These are phyloP conservation scores for Penicillium carneum DNA, from an alignment of 2,329 filamentous ascomycete species.

Conservation along the genomic window DNA sequence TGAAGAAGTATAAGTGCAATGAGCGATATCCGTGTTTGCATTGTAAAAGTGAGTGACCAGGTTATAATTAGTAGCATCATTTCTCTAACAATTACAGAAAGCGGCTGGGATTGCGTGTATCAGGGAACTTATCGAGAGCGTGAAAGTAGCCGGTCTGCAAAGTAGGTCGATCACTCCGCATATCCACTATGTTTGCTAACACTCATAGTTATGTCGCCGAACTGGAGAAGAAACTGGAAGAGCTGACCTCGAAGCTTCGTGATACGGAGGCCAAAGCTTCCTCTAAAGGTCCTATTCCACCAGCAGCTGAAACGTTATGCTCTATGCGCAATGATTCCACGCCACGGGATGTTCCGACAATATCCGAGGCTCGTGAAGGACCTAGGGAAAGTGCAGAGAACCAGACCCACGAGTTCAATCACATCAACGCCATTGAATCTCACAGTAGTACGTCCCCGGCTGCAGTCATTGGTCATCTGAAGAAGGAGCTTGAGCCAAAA, in stretches of 20 bases:
- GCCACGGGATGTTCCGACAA: conserved; percentile 24
- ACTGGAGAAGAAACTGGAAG: conserved; percentile 47
- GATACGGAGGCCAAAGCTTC: conserved; percentile 32
- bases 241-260: conserved; percentile 40
- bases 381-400: conserved; percentile 41
- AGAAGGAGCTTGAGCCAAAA: conserved; percentile 41
- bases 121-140: conserved; percentile 45
- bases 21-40: conserved; percentile 55
- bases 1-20: conserved; percentile 60
- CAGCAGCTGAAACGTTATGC: conserved; percentile 32
- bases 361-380: conserved; percentile 33
- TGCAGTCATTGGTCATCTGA: conserved; percentile 54
- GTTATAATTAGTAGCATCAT: background rate
- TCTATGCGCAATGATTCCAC: conserved; percentile 37
- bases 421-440: conserved; percentile 57
- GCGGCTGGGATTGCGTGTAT: conserved; percentile 45
- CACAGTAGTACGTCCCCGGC: conserved; percentile 59
- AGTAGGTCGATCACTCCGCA: conserved; percentile 27
- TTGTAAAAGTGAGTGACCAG: conserved; percentile 50
- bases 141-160: conserved; percentile 41
- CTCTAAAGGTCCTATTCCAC: conserved; percentile 16
- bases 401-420: conserved; percentile 56
- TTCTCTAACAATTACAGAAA: conserved; percentile 37
- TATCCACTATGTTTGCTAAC: conserved; percentile 14
- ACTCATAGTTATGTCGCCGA: conserved; percentile 45